Conservation (phyloP, 2,329 filamentous ascomycete species). For the Alternaria arborescens region DNA sequence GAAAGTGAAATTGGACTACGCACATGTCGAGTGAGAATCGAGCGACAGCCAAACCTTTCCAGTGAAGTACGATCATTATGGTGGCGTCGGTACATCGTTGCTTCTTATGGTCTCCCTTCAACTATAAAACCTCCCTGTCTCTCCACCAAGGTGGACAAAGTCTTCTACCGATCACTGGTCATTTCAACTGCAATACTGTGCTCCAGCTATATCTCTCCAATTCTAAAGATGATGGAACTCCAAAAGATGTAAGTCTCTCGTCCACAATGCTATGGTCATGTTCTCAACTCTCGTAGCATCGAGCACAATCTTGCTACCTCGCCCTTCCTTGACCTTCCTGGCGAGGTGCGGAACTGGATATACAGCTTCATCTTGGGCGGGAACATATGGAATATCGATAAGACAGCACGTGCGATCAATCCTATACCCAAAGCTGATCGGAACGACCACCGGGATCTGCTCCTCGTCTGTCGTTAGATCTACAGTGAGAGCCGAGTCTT, state of each 20-base stretch:
- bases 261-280: fast-evolving
- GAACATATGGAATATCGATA: neutral
- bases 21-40: too few relatives aligned
- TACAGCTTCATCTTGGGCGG: neutral
- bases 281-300: neutral
- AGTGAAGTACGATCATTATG: too few relatives aligned
- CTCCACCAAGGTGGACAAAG: too few relatives aligned
- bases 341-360: neutral
- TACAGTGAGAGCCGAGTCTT: neutral
- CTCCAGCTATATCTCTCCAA: fast-evolving
- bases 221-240: fast-evolving
- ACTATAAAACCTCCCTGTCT: fast-evolving
- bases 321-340: neutral
- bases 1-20: too few relatives aligned
- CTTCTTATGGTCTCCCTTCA: fast-evolving
- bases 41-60: too few relatives aligned
- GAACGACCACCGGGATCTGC: neutral
- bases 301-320: neutral
- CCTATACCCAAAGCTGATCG: neutral
- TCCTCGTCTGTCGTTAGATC: neutral
- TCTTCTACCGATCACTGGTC: too few relatives aligned
- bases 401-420: too few relatives aligned
- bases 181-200: too few relatives aligned
- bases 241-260: too few relatives aligned
- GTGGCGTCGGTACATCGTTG: too few relatives aligned